phyloP scores from a whole-genome alignment of 2,329 filamentous ascomycete species.

The Chaetothyriales sp. region DNA sequence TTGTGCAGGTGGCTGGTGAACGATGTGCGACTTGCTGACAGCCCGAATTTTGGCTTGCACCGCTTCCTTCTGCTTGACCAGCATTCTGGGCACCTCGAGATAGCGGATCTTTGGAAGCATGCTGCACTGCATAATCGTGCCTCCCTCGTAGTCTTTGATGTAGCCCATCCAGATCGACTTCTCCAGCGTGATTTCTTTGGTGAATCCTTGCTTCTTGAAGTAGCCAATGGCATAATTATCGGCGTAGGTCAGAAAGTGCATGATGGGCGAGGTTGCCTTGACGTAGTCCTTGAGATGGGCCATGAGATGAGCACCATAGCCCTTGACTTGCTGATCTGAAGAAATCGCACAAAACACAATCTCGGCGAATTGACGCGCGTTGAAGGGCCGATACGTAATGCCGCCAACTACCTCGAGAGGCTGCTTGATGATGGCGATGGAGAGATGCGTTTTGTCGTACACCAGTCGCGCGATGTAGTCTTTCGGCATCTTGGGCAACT shows the following conservation, averaged over 20 bases:
- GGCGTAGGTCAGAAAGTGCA: conserved; percentile 97
- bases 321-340: conserved; percentile 96
- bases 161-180: conserved; percentile 95
- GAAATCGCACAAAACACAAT: conserved; percentile 98
- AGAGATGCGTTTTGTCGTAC: conserved; percentile 90
- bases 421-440: conserved; percentile 94
- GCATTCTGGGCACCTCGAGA: conserved; percentile 80
- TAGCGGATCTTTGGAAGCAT: conserved; percentile 95
- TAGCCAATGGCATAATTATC: conserved; percentile 99
- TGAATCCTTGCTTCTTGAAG: conserved; percentile 98
- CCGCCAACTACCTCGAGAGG: conserved; percentile 85
- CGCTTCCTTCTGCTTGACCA: conserved; percentile 91
- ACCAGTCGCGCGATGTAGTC: conserved; percentile 96
- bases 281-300: conserved; percentile 96
- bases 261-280: conserved; percentile 87
- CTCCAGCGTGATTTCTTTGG: conserved; percentile 90
- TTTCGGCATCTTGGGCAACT: conserved; percentile 97
- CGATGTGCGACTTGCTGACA: conserved; percentile 72
- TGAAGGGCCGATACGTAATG: conserved; percentile 92
- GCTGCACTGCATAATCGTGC: conserved; percentile 97
- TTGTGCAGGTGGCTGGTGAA: conserved; percentile 70
- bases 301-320: conserved; percentile 96
- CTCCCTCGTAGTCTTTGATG: conserved; percentile 98
- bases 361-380: conserved; percentile 81
- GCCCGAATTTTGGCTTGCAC: conserved; percentile 90